These are phyloP conservation scores for Leavenworthia alabamica DNA, from an alignment of 345 rosid genomes.

Conservation along the genomic window DNA sequence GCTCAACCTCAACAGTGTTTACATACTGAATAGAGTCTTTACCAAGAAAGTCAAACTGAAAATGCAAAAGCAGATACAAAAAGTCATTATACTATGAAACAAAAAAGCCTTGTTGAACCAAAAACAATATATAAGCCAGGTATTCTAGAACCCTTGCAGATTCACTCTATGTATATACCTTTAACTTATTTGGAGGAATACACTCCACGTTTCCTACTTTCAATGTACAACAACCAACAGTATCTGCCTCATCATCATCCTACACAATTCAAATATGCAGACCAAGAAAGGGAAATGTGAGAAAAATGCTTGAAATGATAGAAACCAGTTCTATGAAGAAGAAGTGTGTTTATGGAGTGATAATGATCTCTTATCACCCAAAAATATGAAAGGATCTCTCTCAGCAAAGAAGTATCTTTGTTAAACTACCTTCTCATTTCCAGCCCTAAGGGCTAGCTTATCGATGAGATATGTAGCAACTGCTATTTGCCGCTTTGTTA, in stretches of 20 bases:
- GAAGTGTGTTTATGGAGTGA: not conserved
- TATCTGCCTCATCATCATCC: constrained; percentile 99
- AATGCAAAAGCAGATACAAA: constrained; percentile 16
- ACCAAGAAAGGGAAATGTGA: constrained; percentile 12
- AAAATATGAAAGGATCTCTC: not conserved
- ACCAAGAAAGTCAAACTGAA: constrained; percentile 99
- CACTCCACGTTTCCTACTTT: constrained; percentile 95
- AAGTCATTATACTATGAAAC: constrained; percentile 1
- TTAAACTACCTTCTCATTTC: constrained; percentile 86
- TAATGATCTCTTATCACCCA: not conserved
- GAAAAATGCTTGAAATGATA: not conserved
- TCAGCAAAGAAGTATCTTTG: constrained; percentile 2
- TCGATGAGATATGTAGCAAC: constrained; percentile 98
- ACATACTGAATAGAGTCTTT: constrained; percentile 96
- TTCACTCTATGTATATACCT: constrained; percentile 40
- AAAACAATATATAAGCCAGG: not conserved
- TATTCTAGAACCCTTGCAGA: not conserved
- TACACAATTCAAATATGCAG: constrained; percentile 15
- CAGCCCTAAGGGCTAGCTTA: constrained; percentile 98
- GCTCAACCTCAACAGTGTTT: constrained; percentile 92
- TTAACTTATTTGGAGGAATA: constrained; percentile 69
- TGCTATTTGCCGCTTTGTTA: constrained; percentile 73
- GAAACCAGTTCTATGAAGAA: not conserved
- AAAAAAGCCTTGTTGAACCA: constrained; percentile 1
- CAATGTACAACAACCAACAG: constrained; percentile 98